Evolutionary conservation across 768 basidiomycete genomes (phyloP).

Genomic region (Lactarius hengduanensis): DNA sequence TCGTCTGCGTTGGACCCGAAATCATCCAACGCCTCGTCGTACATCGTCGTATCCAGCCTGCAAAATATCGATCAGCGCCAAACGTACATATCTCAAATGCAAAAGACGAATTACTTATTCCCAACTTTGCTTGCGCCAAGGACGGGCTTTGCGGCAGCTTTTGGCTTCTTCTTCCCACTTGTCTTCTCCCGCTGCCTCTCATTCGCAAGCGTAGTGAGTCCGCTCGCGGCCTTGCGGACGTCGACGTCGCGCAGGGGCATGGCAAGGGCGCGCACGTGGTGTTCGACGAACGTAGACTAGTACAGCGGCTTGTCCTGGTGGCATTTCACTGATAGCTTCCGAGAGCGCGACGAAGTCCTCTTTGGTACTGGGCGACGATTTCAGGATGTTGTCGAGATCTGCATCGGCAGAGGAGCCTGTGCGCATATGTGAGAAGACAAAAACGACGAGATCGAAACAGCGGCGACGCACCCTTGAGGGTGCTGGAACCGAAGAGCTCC

Average conservation of each 20-base stretch:
- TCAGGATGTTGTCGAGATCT: conserved; percentile 70
- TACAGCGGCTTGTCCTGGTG: conserved; percentile 85
- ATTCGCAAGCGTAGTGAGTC: conserved; percentile 76
- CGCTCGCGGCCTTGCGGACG: conserved; percentile 83
- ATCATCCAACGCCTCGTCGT: conserved; percentile 91
- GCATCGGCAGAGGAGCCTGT: conserved; percentile 65
- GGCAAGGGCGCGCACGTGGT: conserved; percentile 74
- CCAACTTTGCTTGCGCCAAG: conserved; percentile 40
- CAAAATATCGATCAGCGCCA: conserved; percentile 24
- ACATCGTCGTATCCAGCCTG: conserved; percentile 75
- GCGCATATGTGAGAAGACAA: background rate
- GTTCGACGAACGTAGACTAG: conserved; percentile 69
- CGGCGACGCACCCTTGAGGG: conserved; percentile 48
- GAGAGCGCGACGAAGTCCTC: conserved; percentile 83
- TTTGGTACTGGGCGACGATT: conserved; percentile 81
- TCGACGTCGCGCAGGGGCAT: conserved; percentile 85
- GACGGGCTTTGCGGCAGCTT: conserved; percentile 65
- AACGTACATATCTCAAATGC: conserved; percentile 39
- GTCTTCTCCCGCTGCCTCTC: conserved; percentile 93
- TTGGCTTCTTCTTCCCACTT: conserved; percentile 65
- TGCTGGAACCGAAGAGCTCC: conserved; percentile 71
- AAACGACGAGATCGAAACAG: background rate
- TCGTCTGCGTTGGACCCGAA: conserved; percentile 73
- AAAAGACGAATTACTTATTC: too few relatives aligned
- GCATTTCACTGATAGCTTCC: conserved; percentile 68